Evolutionary conservation across 2,329 filamentous ascomycete species (phyloP).

Genomic region (Fusarium anthophilum): DNA sequence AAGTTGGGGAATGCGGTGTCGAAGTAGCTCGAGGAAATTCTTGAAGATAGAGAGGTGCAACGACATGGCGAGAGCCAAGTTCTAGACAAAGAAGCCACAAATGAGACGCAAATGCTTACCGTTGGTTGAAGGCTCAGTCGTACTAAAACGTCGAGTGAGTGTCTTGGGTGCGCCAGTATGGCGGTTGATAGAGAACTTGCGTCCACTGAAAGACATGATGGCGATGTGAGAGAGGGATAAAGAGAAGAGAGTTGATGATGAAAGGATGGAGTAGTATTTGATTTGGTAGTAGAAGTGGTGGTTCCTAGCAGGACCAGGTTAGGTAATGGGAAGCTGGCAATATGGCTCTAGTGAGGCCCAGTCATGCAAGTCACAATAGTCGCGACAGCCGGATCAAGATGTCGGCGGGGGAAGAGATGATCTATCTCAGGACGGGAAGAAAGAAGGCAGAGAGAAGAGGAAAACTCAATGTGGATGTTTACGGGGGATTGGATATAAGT

Average conservation of each 20-base stretch:
- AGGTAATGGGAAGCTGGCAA: slow-evolving; percentile 4
- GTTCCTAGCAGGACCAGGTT: slow-evolving; percentile 10
- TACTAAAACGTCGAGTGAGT: slow-evolving; percentile 64
- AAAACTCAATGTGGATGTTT: slow-evolving; percentile 19
- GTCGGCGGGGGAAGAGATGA: slow-evolving; percentile 9
- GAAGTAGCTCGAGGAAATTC: not conserved
- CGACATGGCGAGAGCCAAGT: not conserved
- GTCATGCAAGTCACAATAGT: slow-evolving; percentile 19
- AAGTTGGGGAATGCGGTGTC: not conserved
- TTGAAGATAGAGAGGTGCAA: not conserved
- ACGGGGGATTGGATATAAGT: slow-evolving; percentile 41
- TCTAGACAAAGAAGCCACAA: not conserved
- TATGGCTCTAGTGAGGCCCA: slow-evolving; percentile 16
- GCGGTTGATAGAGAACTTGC: slow-evolving; percentile 74
- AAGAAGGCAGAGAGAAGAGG: slow-evolving; percentile 5
- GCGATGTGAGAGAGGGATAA: not conserved
- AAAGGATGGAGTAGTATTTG: not conserved
- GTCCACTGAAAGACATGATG: slow-evolving; percentile 61
- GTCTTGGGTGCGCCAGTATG: slow-evolving; percentile 70
- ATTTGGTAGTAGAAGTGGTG: not conserved
- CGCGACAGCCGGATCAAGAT: not conserved
- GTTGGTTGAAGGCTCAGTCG: slow-evolving; percentile 64
- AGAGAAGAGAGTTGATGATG: not conserved
- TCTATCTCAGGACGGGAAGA: slow-evolving; percentile 8
- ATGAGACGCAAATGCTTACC: slow-evolving; percentile 51